Evolutionary conservation across 2,329 filamentous ascomycete genomes (phyloP), one percentile per base, ranked within the genome.

Genomic region (Zasmidium cellare): DNA sequence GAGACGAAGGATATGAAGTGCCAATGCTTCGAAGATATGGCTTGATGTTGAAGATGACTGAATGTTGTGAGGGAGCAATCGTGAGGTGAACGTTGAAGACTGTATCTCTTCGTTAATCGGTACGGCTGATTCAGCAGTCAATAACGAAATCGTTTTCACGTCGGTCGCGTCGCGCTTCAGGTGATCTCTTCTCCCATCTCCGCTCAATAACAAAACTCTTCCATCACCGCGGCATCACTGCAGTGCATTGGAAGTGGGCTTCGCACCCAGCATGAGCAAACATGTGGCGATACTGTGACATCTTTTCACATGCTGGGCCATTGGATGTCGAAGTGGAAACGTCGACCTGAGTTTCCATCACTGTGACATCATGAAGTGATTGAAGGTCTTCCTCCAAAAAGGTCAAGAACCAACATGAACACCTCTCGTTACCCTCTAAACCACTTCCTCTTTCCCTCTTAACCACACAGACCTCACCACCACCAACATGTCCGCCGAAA

Each of bases 401-500:
- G 35, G n/a, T 18, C 35, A 41, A 28, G 25, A 28, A 28, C 7
- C 16, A 9, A n/a, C 16, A 9, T 14, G 3, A 6, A 3, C 11
- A 41, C n/a, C 35, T 9, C 35, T 41, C 16, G 3, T 41, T 9
- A 41, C 16, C 35, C 16, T 18, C n/a, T 3, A 41, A 18, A 41
- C 35, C 16, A 16, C n/a, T 41, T n/a, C n/a, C n/a, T n/a, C n/a
- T 18, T 16, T 16, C 35, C 35, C 35, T 14, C 14, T 31, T 14
- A 14, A 41, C 35, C n/a, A 18, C 11, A 3, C 35, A 5, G 19
- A 38, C 25, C n/a, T n/a, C n/a, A 51, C n/a, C 25, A 35, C 18
- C 49, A 41, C 49, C 49, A 31, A 5, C 19, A 51, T 51, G 65
- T 67, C 65, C 51, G 58, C 66, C 71, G 64, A 72, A 71, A 68